These are phyloP conservation scores for Furcasterigmium furcatum DNA, from an alignment of 2,329 filamentous ascomycete species.

Conservation along the genomic window DNA sequence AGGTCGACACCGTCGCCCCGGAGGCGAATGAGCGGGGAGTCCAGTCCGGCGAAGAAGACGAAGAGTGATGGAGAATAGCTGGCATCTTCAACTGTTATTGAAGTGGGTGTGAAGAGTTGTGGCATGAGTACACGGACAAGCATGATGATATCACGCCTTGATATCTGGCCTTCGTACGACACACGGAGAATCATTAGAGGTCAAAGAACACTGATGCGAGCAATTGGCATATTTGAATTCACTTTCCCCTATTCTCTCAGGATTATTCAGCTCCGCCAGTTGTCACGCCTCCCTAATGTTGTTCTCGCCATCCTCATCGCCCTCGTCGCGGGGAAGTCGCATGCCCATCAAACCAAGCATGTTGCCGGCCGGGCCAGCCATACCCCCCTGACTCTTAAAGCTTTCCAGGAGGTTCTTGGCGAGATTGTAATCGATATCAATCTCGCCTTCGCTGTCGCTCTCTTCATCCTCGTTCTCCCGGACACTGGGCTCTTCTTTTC, in stretches of 20 bases:
- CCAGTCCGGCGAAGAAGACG: slow-evolving; percentile 41
- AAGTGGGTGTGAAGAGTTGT: no score
- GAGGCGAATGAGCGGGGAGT: slow-evolving; percentile 33
- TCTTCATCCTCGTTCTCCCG: slow-evolving; percentile 39
- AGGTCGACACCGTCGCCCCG: slow-evolving; percentile 7
- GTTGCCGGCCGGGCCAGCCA: slow-evolving; percentile 83
- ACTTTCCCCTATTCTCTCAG: no score
- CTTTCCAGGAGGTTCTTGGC: slow-evolving; percentile 89
- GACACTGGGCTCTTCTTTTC: slow-evolving; percentile 4
- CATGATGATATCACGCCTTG: no score
- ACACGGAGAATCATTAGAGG: no score
- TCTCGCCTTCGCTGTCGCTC: slow-evolving; percentile 42
- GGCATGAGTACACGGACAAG: no score
- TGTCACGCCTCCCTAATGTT: no score
- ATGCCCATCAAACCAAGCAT: slow-evolving; percentile 84
- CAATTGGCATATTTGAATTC: no score
- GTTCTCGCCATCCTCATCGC: slow-evolving; percentile 27
- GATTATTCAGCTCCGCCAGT: no score
- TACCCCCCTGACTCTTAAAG: slow-evolving; percentile 85
- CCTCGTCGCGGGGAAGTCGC: slow-evolving; percentile 75
- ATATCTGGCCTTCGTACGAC: no score
- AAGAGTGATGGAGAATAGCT: slow-evolving; percentile 25
- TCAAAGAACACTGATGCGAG: no score
- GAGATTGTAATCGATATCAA: slow-evolving; percentile 81
- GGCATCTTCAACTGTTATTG: no score